These are phyloP conservation scores for Seminavis robusta DNA, from an alignment of 108 stramenopile genomes.

Conservation along the genomic window DNA sequence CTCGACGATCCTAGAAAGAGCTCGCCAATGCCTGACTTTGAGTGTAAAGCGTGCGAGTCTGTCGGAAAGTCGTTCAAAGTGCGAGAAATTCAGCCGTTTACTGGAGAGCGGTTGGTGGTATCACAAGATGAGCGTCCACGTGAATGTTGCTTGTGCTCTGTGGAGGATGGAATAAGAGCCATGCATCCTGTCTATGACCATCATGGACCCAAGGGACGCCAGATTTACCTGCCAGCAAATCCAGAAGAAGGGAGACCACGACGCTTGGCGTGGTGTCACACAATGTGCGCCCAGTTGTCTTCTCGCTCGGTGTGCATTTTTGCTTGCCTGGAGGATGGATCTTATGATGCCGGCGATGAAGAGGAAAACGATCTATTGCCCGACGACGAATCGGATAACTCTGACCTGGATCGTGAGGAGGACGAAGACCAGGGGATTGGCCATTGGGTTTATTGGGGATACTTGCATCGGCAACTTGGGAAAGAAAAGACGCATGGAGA, in stretches of 20 bases:
- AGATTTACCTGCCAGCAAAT: constrained; percentile 12
- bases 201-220: constrained; percentile 32
- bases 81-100: constrained; percentile 16
- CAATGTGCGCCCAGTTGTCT: constrained; percentile 33
- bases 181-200: constrained; percentile 58
- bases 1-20: neutral
- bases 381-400: neutral
- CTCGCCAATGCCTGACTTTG: constrained; percentile 28
- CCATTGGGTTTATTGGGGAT: constrained; percentile 16
- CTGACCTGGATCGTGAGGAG: constrained; percentile 5
- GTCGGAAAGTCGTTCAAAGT: constrained; percentile 24
- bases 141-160: constrained; percentile 45
- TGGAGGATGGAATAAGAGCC: constrained; percentile 35
- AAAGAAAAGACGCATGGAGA: constrained; percentile 2
- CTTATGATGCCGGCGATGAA: constrained; percentile 10
- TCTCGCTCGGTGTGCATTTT: constrained; percentile 23
- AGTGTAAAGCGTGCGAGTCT: constrained; percentile 46
- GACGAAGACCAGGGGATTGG: neutral
- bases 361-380: constrained; percentile 9
- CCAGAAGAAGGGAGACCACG: constrained; percentile 13
- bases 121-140: constrained; percentile 32
- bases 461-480: constrained; percentile 8
- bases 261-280: constrained; percentile 51
- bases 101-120: constrained; percentile 17
- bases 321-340: constrained; percentile 26